Evolutionary conservation across 768 basidiomycete species (phyloP), one percentile per base, ranked within the genome.

Genomic region (Neoboletus brunneissimus): DNA sequence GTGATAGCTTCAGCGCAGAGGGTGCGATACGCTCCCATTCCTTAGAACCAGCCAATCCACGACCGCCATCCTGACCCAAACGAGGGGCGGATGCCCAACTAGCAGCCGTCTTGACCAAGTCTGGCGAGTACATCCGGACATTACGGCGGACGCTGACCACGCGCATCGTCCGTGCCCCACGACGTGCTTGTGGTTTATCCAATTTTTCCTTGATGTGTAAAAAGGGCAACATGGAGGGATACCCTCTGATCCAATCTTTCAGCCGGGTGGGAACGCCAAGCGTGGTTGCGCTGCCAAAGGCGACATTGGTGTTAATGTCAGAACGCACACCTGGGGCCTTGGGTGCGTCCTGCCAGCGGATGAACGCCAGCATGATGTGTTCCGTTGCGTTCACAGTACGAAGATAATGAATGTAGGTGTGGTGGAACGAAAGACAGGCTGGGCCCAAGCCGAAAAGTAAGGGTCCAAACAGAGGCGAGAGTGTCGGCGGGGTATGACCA

Each of bases 231-330:
- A 87, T 91, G 10, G 84, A 70, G 0, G 94, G 93, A 66, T 98
- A 97, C 3, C 90, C 90, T 57, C 88, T 82, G 59, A 96, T 89
- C 91, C 93, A 95, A 62, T 91, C 87, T 64, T 89, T 88, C 58
- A 97, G 84, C n/a, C 91, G 84, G 15, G 84, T 82, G 3, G 95
- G 96, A 10, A 94, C 83, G 3, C 86, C 85, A 5, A 87, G 79
- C 9, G 84, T 76, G 4, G 83, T 76, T 5, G 83, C 80, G 54
- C 81, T 83, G 5, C 77, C 79, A 32, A 79, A 76, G 13, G 73
- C 60, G 48, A 68, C 62, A 32, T 64, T 72, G 46, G 72, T 67
- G 53, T 69, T 70, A 40, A 73, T 68, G 15, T 67, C 70, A 27
- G 56, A 59, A 53, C 64, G 69, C 40, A 35, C 46, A 18, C 60